Conservation (phyloP, 768 basidiomycete genomes). For the Hygrophoropsis aurantiaca region DNA sequence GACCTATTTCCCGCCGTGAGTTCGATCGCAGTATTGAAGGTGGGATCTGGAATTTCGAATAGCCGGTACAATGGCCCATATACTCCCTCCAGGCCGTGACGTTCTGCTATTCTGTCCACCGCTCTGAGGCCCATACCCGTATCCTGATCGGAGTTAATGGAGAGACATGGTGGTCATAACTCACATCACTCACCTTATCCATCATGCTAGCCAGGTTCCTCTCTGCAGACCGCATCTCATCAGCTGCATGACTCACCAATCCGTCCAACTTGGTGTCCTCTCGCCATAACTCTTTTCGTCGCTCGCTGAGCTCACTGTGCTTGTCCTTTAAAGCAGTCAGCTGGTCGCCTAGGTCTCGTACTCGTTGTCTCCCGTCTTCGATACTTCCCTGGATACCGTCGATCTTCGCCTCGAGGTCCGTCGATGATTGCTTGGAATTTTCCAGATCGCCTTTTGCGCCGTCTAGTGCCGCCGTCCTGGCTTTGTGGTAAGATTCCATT, state of each 20-base stretch:
- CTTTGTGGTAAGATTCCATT: slow-evolving; percentile 58
- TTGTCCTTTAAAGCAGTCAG: slow-evolving; percentile 61
- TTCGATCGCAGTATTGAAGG: slow-evolving; percentile 91
- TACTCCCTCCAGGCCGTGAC: slow-evolving; percentile 76
- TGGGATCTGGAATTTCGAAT: slow-evolving; percentile 84
- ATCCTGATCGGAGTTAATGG: slow-evolving; percentile 51
- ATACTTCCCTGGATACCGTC: slow-evolving; percentile 55
- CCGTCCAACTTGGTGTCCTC: slow-evolving; percentile 89
- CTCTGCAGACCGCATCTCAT: slow-evolving; percentile 82
- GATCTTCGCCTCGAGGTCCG: slow-evolving; percentile 60
- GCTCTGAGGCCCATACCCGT: slow-evolving; percentile 87
- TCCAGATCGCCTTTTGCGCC: slow-evolving; percentile 51
- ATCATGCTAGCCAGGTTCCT: slow-evolving; percentile 84
- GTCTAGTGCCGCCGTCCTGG: slow-evolving; percentile 57
- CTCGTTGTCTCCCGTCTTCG: slow-evolving; percentile 61
- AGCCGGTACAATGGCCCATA: slow-evolving; percentile 94
- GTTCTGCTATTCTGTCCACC: slow-evolving; percentile 79
- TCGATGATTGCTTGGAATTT: slow-evolving; percentile 45
- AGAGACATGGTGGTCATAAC: not conserved
- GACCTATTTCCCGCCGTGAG: slow-evolving; percentile 95
- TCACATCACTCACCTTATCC: slow-evolving; percentile 70
- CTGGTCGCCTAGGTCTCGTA: slow-evolving; percentile 62
- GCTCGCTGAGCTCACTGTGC: slow-evolving; percentile 69
- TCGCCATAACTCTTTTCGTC: slow-evolving; percentile 91
- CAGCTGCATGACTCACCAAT: slow-evolving; percentile 69